Evolutionary conservation across 768 basidiomycete species (phyloP).

Genomic region (Cystobasidiopsis lactophilus): DNA sequence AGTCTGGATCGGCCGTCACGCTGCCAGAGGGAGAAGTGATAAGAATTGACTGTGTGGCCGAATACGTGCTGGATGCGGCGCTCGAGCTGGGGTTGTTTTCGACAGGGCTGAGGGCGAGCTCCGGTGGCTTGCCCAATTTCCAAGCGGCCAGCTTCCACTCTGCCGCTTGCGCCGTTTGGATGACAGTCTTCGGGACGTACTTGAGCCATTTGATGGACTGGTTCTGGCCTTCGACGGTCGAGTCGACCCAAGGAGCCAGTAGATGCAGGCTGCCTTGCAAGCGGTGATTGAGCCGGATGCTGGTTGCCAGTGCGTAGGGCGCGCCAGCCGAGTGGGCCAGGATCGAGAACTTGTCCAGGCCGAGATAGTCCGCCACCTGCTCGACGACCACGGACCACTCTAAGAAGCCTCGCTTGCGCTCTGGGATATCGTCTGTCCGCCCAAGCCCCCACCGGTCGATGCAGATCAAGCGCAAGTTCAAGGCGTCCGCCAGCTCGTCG

Average conservation of each 20-base stretch:
- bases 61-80: too few species aligned
- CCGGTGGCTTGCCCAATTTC: conserved; percentile 72
- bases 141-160: conserved; percentile 93
- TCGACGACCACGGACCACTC: conserved; percentile 82
- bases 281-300: conserved; percentile 47
- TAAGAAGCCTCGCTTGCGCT: conserved; percentile 49
- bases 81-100: too few species aligned
- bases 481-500: conserved; percentile 79
- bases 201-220: conserved; percentile 71
- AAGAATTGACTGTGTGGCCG: too few species aligned
- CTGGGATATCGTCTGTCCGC: conserved; percentile 42
- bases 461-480: conserved; percentile 72
- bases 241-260: conserved; percentile 90
- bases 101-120: too few species aligned
- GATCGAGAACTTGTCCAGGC: conserved; percentile 57
- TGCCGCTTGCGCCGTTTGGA: conserved; percentile 86
- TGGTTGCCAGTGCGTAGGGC: conserved; percentile 77
- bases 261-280: conserved; percentile 67
- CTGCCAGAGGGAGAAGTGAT: too few species aligned
- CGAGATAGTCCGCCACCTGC: conserved; percentile 62
- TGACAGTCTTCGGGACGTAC: conserved; percentile 75
- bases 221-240: conserved; percentile 39
- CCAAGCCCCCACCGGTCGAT: conserved; percentile 96
- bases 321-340: conserved; percentile 92
- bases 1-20: too few species aligned